These are phyloP conservation scores for Podospora pseudoanserina DNA, from an alignment of 495 filamentous ascomycete species.

Conservation along the genomic window DNA sequence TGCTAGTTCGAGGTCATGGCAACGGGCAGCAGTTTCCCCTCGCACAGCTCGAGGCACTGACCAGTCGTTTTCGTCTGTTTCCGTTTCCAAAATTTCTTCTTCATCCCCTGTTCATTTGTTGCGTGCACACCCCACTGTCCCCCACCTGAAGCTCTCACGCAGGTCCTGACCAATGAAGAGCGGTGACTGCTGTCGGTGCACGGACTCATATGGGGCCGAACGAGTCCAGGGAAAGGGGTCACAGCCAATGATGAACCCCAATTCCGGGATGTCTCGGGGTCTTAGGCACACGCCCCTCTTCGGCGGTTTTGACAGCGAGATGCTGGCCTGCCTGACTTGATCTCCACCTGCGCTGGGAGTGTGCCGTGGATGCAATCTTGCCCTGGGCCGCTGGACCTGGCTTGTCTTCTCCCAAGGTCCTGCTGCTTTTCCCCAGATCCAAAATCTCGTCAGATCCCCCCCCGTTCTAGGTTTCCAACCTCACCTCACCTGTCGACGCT, in stretches of 20 bases:
- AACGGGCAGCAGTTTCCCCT: neutral
- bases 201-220: conserved; percentile 4
- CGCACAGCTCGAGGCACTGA: conserved; percentile 9
- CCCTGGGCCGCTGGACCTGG: conserved; percentile 17
- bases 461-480: conserved; percentile 5
- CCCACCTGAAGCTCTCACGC: conserved; percentile 11
- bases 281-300: conserved; percentile 20
- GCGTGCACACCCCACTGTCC: conserved; percentile 9
- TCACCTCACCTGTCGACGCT: neutral
- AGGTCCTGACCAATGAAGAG: conserved; percentile 18
- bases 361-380: conserved; percentile 22
- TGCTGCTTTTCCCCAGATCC: conserved; percentile 28
- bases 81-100: conserved; percentile 26
- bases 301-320: conserved; percentile 18
- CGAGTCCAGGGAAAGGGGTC: neutral
- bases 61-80: conserved; percentile 16
- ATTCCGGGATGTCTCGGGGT: conserved; percentile 16
- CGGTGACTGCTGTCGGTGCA: neutral
- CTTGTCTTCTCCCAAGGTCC: conserved; percentile 14
- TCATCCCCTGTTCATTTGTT: conserved; percentile 19
- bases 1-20: conserved; percentile 5
- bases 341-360: conserved; percentile 24
- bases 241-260: conserved; percentile 25
- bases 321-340: conserved; percentile 13
- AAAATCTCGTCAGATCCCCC: conserved; percentile 22